Base-by-base conservation (phyloP, 345 rosid genomes). In the Anastatica hierochuntica region DNA sequence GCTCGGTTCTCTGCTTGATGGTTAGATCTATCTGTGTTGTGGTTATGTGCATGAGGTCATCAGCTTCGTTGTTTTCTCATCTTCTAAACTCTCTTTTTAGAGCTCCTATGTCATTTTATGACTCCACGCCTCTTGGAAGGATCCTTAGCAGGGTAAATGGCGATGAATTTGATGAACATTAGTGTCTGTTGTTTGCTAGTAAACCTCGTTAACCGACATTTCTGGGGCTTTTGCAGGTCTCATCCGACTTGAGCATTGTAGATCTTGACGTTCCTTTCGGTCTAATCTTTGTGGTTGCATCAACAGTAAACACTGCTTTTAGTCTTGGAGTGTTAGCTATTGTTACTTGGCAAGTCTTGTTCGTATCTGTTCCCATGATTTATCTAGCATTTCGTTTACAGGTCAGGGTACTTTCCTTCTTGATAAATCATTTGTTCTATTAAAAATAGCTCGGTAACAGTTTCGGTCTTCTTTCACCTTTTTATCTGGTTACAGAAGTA, bases 291-390 rank as follows among this genome's bases (percentile, higher is more conserved):
- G 81, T 89, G 52, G 66, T 75, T 42, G 92, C 76, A 5, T 73
- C 95, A 21, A 78, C 92, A 14, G 51, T 53, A 9, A 84, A 82
- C 79, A 53, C 83, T 15, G 75, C 73, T 48, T 47, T 71, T 53
- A 90, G 72, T 66, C 92, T 90, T 64, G 82, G 83, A 70, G 96
- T 84, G 37, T 74, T 90, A 23, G 82, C 85, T 51, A 76, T 81
- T 56, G 78, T 90, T 40, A 77, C 89, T 17, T 90, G 98, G 98
- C 98, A 87, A 76, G 90, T 82, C 61, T 65, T 90, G 70, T 81
- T 90, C 23, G 81, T 84, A 18, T 75, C 82, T 42, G 64, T 90
- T 47, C 98, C 96, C 7, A 70, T 82, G 74, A 53, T 90, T 14
- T 79, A 49, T 58, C 43, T 76, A 17, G 88, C 92, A 7, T 72